These are phyloP conservation scores for Calonectria ilicicola DNA, from an alignment of 2,329 filamentous ascomycete species.

Conservation along the genomic window DNA sequence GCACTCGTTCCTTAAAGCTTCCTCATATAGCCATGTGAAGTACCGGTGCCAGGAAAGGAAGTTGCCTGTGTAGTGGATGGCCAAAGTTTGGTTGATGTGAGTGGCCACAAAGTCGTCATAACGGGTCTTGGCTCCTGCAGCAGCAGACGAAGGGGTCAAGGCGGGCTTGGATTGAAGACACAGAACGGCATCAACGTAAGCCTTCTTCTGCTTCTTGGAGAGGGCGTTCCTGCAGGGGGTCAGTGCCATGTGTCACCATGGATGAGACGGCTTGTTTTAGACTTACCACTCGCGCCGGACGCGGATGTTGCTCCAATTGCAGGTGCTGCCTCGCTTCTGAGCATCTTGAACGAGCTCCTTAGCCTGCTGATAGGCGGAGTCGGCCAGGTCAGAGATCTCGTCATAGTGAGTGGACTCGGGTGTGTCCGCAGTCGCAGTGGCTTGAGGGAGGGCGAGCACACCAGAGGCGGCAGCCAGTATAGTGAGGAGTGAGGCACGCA, in stretches of 20 bases:
- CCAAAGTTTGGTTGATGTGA: slow-evolving; percentile 60
- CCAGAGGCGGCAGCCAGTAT: slow-evolving; percentile 36
- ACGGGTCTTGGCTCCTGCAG: slow-evolving; percentile 56
- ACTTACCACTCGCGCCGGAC: slow-evolving; percentile 48
- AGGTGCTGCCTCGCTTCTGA: slow-evolving; percentile 39
- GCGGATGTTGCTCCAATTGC: slow-evolving; percentile 44
- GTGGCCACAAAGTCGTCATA: slow-evolving; percentile 64
- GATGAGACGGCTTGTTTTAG: slow-evolving; percentile 41
- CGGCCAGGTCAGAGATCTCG: slow-evolving; percentile 35
- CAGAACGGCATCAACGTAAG: slow-evolving; percentile 58
- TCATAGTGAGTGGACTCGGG: slow-evolving; percentile 38
- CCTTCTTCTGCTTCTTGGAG: slow-evolving; percentile 40
- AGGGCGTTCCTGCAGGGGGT: slow-evolving; percentile 43
- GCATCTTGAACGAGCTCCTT: slow-evolving; percentile 31
- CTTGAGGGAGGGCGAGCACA: slow-evolving; percentile 33
- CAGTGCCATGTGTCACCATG: not conserved
- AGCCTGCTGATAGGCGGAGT: slow-evolving; percentile 39
- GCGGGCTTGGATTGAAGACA: slow-evolving; percentile 56
- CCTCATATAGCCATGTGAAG: slow-evolving; percentile 48
- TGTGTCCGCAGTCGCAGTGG: slow-evolving; percentile 18
- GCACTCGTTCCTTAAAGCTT: slow-evolving; percentile 47
- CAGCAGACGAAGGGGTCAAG: slow-evolving; percentile 46
- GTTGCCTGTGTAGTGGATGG: slow-evolving; percentile 56
- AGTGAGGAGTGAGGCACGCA: slow-evolving; percentile 36
- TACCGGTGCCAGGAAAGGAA: slow-evolving; percentile 49